phyloP scores from a whole-genome alignment of 2,329 filamentous ascomycete species.

The Xylaria hypoxylon region DNA sequence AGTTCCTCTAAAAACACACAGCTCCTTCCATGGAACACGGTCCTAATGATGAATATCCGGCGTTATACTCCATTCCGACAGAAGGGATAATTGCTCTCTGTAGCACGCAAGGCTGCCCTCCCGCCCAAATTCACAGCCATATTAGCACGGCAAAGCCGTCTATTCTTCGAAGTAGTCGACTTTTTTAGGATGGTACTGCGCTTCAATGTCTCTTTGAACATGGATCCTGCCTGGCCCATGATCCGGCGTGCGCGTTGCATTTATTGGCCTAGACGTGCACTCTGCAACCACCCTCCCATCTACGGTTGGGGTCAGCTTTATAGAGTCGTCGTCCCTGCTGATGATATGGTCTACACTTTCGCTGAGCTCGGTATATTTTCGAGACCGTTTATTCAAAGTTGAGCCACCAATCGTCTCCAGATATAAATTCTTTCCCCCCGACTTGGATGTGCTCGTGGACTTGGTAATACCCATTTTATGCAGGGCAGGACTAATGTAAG shows the following conservation, averaged over 20 bases:
- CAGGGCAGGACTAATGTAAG: constrained; percentile 27
- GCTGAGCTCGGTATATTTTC: constrained; percentile 20
- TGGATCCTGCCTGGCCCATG: constrained; percentile 14
- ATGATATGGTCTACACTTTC: constrained; percentile 30
- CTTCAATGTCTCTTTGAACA: constrained; percentile 35
- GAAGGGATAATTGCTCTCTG: constrained; percentile 1
- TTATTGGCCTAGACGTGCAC: constrained; percentile 16
- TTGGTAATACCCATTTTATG: constrained; percentile 5
- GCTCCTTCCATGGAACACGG: neutral
- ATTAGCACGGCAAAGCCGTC: neutral
- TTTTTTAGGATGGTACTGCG: constrained; percentile 28
- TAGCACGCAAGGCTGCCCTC: neutral
- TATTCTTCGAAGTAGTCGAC: neutral
- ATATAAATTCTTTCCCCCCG: neutral
- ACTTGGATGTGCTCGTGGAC: neutral
- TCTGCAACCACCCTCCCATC: constrained; percentile 29
- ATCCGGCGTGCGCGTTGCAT: neutral
- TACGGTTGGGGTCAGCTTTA: constrained; percentile 16
- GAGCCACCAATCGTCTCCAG: constrained; percentile 31
- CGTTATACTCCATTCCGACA: neutral
- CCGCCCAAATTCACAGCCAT: neutral
- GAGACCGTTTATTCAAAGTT: constrained; percentile 10
- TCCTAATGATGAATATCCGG: neutral
- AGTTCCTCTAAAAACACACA: constrained; percentile 2
- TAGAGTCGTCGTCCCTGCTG: constrained; percentile 19